Evolutionary conservation across 2,329 filamentous ascomycete species (phyloP).

Genomic region (Apiospora malaysiana): DNA sequence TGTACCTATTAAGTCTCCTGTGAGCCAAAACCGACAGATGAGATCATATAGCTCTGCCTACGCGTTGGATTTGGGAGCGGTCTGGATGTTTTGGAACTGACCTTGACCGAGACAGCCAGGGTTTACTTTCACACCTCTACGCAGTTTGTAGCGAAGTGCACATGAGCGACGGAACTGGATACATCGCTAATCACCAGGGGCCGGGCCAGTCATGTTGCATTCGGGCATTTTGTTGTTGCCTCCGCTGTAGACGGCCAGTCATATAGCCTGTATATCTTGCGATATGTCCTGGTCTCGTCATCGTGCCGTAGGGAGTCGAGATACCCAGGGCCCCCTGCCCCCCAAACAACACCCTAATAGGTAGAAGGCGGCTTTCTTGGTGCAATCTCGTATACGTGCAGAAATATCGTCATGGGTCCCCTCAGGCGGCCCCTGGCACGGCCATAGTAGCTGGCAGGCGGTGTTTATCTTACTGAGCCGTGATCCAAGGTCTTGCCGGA

Average conservation of each 20-base stretch:
- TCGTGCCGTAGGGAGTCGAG: neutral
- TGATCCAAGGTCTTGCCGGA: neutral
- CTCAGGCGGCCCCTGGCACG: neutral
- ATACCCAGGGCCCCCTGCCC: neutral
- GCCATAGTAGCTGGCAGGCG: neutral
- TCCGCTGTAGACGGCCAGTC: constrained; percentile 12
- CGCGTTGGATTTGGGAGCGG: neutral
- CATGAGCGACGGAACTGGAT: neutral
- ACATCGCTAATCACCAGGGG: neutral
- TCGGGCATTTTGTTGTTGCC: constrained; percentile 8
- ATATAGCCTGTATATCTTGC: constrained; percentile 14
- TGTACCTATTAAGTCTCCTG: neutral
- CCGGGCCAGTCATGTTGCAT: neutral
- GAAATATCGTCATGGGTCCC: neutral
- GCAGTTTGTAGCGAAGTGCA: neutral
- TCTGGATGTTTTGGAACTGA: neutral
- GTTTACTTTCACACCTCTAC: neutral
- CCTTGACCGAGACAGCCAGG: neutral
- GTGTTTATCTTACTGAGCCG: neutral
- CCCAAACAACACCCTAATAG: neutral
- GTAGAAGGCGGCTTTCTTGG: neutral
- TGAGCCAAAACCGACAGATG: neutral
- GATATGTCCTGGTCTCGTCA: neutral
- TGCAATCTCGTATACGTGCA: neutral
- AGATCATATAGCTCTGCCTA: neutral